Evolutionary conservation across 768 basidiomycete genomes (phyloP), one percentile per base, ranked within the genome.

Genomic region (Macrolepiota dolichaula): DNA sequence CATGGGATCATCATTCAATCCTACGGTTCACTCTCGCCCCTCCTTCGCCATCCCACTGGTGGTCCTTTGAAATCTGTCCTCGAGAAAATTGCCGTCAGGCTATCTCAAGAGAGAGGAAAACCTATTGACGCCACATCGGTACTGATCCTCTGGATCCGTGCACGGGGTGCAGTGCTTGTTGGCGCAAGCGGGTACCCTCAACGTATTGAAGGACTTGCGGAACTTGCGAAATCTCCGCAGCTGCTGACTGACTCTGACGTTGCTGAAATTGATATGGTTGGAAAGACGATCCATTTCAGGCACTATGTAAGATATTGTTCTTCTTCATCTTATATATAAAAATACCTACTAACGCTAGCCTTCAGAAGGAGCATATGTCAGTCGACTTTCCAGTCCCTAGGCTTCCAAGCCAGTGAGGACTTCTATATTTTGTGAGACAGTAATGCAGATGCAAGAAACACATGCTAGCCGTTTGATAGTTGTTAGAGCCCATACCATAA

Each of bases 1-100:
- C 75, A 79, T 46, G 72, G 71, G 1, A 79, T 79, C 42, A 36
- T 74, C 29, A 77, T 75, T 1, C 70, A 72, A 32, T 73, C 77
- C 0, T 80, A 71, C 63, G 75, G 76, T 0, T 65, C 70, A 7
- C 68, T 80, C 4, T 73, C 75, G 9, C 76, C 79, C 4, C 51
- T 76, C 46, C 59, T 77, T 5, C 73, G 76, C n/a, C 73, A 75
- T 62, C 67, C 71, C 4, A 74, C 71, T 10, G 74, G 74, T 15
- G 74, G 76, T 11, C 76, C 78, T 10, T 66, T 77, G 36, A 76
- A 76, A 42, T 73, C 75, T 15, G 64, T 78, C n/a, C 68, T 80
- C 15, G 64, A 70, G 38, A 64, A 69, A 35, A 74, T 81, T 59
- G 70, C 74, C 2, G 62, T 65, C 3, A 70, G 74, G 1, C 38